Conservation (phyloP, 495 filamentous ascomycete genomes). For the Achaetomiella virescens region DNA sequence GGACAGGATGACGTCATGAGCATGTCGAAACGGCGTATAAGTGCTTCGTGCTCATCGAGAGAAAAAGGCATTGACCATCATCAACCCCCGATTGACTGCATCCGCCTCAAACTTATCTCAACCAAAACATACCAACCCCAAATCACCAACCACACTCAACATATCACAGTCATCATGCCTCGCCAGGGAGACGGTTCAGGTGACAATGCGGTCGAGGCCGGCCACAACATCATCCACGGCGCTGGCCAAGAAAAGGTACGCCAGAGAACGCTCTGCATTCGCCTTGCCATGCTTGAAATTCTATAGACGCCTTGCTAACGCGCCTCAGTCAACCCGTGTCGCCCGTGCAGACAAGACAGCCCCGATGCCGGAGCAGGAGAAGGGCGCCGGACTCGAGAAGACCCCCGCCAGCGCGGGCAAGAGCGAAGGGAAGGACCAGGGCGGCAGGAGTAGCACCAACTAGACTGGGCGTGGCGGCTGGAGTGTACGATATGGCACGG, state of each 20-base stretch:
- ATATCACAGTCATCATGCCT: constrained; percentile 28
- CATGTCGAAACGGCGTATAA: neutral
- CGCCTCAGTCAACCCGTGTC: constrained; percentile 21
- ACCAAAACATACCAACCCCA: neutral
- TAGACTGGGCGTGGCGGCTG: neutral
- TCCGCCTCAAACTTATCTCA: neutral
- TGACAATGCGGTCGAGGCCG: constrained; percentile 32
- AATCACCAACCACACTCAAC: neutral
- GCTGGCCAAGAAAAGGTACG: constrained; percentile 23
- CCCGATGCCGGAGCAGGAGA: constrained; percentile 30
- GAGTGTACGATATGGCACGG: neutral
- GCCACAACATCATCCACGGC: constrained; percentile 38
- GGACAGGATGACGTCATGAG: neutral
- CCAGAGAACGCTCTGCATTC: neutral
- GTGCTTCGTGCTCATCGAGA: neutral
- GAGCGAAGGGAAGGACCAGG: constrained; percentile 26
- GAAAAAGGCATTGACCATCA: neutral
- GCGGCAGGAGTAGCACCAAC: constrained; percentile 7
- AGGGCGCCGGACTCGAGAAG: constrained; percentile 28
- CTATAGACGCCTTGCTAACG: neutral
- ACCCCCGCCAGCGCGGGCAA: constrained; percentile 28
- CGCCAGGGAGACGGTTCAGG: constrained; percentile 32
- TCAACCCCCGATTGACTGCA: neutral
- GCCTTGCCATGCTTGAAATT: neutral
- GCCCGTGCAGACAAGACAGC: constrained; percentile 37